phyloP scores from a whole-genome alignment of 2,329 filamentous ascomycete species.

The Geoglossum cookeanum region DNA sequence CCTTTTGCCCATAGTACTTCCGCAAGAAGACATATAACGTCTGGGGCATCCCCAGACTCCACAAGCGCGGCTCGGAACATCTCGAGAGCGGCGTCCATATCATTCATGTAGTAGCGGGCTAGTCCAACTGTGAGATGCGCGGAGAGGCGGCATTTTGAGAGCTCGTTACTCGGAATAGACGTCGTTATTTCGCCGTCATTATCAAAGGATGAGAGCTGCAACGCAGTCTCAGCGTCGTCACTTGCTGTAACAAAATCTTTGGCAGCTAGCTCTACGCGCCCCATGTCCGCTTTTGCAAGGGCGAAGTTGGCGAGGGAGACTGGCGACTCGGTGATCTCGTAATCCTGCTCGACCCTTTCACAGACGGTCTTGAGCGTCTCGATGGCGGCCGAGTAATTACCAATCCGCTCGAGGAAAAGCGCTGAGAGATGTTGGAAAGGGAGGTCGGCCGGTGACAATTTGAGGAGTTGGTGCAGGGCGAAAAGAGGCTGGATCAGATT shows the following conservation, averaged over 20 bases:
- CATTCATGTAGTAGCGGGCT: slow-evolving; percentile 51
- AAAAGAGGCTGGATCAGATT: slow-evolving; percentile 71
- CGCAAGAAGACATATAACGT: slow-evolving; percentile 70
- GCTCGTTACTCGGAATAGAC: slow-evolving; percentile 38
- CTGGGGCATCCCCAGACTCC: slow-evolving; percentile 57
- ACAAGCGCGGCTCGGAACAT: slow-evolving; percentile 66
- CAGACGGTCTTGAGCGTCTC: slow-evolving; percentile 47
- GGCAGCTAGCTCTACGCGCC: slow-evolving; percentile 59
- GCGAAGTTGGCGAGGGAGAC: slow-evolving; percentile 58
- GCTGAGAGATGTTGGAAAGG: slow-evolving; percentile 59
- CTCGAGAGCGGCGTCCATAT: slow-evolving; percentile 49
- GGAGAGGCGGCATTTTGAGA: slow-evolving; percentile 56
- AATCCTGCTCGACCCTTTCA: slow-evolving; percentile 54
- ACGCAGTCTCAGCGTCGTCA: slow-evolving; percentile 61
- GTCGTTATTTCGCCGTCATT: slow-evolving; percentile 33
- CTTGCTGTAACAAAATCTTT: slow-evolving; percentile 47
- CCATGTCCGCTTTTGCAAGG: slow-evolving; percentile 69
- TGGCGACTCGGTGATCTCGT: slow-evolving; percentile 63
- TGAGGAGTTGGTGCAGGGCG: slow-evolving; percentile 62
- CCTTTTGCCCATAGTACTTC: slow-evolving; percentile 90
- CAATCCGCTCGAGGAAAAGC: slow-evolving; percentile 63
- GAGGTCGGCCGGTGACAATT: slow-evolving; percentile 50
- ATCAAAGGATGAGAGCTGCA: slow-evolving; percentile 59
- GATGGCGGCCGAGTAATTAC: slow-evolving; percentile 46
- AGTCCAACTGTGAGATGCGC: slow-evolving; percentile 74